Evolutionary conservation across 805 yeast genomes (phyloP).

Genomic region (Candida xiaguanensis): DNA sequence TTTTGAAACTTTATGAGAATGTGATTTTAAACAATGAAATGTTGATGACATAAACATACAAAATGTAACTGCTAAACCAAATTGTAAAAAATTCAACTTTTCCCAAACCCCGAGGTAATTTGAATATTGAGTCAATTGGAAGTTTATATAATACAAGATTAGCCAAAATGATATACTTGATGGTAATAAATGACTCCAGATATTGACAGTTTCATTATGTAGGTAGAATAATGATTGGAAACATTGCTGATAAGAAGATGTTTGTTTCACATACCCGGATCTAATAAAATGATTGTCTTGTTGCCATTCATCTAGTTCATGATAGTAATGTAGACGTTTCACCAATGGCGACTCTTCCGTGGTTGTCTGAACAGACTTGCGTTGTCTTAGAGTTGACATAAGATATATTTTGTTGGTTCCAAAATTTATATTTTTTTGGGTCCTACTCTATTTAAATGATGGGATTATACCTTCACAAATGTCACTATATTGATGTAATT

Average conservation of each 20-base stretch:
- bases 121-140: conserved; percentile 20
- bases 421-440: background rate
- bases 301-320: conserved; percentile 70
- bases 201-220: conserved; percentile 72
- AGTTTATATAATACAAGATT: conserved; percentile 24
- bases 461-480: conserved; percentile 59
- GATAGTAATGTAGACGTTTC: conserved; percentile 31
- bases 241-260: conserved; percentile 45
- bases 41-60: conserved; percentile 64
- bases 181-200: conserved; percentile 62
- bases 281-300: conserved; percentile 65
- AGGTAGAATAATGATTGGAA: conserved; percentile 47
- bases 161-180: conserved; percentile 25
- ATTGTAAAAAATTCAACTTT: conserved; percentile 48
- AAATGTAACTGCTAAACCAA: conserved; percentile 52
- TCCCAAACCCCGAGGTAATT: conserved; percentile 36
- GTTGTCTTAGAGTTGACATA: conserved; percentile 3
- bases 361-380: background rate
- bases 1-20: conserved; percentile 50
- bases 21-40: conserved; percentile 67
- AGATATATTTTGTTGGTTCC: background rate
- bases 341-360: background rate
- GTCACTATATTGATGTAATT: conserved; percentile 45
- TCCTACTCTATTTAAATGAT: conserved; percentile 32
- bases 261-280: conserved; percentile 61